Percentiles rank a stretch among this genome's conserved stretches.
Conservation (phyloP, 1,284 basidiomycete genomes). For the Heterobasidion occidentale region DNA sequence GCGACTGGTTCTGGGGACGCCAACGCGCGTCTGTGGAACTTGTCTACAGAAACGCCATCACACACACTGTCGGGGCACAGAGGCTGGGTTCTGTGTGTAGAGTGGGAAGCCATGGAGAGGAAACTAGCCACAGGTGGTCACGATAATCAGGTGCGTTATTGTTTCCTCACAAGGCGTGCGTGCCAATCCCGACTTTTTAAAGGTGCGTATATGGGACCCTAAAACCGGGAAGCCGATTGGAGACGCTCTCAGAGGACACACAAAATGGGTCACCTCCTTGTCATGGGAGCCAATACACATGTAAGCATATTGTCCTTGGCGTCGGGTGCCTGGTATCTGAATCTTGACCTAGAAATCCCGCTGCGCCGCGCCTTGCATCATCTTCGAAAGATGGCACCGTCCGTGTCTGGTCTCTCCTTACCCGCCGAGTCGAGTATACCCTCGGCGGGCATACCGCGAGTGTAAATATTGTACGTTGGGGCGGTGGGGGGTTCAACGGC, state of each 20-base stretch:
- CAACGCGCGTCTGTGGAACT: conserved; percentile 90
- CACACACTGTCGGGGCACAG: conserved; percentile 85
- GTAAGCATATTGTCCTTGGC: conserved; percentile 24
- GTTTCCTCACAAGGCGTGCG: neutral
- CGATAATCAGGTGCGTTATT: conserved; percentile 68
- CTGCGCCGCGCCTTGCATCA: conserved; percentile 82
- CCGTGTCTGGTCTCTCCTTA: conserved; percentile 82
- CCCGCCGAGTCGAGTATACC: conserved; percentile 73
- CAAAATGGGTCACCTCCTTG: conserved; percentile 96
- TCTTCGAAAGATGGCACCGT: conserved; percentile 97
- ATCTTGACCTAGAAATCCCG: conserved; percentile 45
- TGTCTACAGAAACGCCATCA: conserved; percentile 89
- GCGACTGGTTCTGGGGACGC: conserved; percentile 96
- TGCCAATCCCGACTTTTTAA: neutral
- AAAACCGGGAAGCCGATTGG: conserved; percentile 81
- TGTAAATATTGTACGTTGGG: conserved; percentile 96
- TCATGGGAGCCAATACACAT: conserved; percentile 96
- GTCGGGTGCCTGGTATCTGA: conserved; percentile 1
- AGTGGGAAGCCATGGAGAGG: conserved; percentile 93
- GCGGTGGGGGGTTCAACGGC: conserved; percentile 61
- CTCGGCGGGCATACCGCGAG: conserved; percentile 92
- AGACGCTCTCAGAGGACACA: conserved; percentile 83
- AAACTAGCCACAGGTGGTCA: conserved; percentile 89
- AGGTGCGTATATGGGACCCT: conserved; percentile 87
- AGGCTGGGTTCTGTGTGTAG: conserved; percentile 95